These are phyloP conservation scores for Corchorus olitorius DNA, from an alignment of 345 rosid species.

Conservation along the genomic window DNA sequence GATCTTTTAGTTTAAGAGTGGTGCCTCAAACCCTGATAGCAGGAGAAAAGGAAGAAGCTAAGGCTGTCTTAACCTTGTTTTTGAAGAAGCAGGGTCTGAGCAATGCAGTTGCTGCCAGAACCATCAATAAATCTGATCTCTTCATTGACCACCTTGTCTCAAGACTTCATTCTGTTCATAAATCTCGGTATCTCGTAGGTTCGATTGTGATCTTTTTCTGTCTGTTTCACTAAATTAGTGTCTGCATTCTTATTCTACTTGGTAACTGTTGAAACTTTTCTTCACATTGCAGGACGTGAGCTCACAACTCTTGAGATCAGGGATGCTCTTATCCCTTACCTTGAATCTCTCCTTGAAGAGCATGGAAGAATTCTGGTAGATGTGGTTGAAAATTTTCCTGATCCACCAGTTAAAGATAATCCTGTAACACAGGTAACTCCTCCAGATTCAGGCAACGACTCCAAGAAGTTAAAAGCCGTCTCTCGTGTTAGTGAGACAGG, in stretches of 20 bases:
- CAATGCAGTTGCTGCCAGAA: conserved; percentile 65
- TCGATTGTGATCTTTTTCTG: conserved; percentile 40
- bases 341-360: conserved; percentile 63
- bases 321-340: conserved; percentile 83
- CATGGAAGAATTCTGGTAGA: conserved; percentile 60
- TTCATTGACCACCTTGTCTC: conserved; percentile 82
- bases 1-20: conserved; percentile 49
- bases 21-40: conserved; percentile 63
- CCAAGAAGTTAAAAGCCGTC: conserved; percentile 60
- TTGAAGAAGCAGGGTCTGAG: conserved; percentile 80
- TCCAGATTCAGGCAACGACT: conserved; percentile 38
- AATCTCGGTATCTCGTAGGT: conserved; percentile 94
- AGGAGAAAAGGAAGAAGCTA: conserved; percentile 93
- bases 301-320: conserved; percentile 88
- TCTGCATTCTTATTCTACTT: neutral
- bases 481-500: conserved; percentile 66
- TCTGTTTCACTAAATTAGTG: conserved; percentile 15
- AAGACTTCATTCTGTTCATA: conserved; percentile 77
- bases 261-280: conserved; percentile 13
- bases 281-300: conserved; percentile 68
- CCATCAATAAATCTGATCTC: conserved; percentile 68
- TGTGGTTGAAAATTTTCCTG: conserved; percentile 72
- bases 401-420: conserved; percentile 51
- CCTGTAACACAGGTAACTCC: conserved; percentile 30
- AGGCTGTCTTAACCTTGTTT: conserved; percentile 80